These are phyloP conservation scores for Taiozyma onychis DNA, from an alignment of 1,139 yeast species.

Conservation along the genomic window DNA sequence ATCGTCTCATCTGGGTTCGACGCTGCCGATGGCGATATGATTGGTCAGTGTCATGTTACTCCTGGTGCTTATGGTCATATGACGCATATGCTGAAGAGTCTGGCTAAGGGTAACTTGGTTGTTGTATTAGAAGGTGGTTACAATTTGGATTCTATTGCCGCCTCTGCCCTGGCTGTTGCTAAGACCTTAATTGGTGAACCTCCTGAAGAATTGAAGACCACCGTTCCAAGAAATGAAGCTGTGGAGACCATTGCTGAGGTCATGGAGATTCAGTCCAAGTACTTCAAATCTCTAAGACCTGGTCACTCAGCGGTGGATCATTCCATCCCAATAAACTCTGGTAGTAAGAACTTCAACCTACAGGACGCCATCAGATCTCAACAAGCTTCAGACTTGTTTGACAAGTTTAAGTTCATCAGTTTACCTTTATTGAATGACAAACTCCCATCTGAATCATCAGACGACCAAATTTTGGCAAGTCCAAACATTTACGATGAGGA, in stretches of 20 bases:
- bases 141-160: constrained; percentile 84
- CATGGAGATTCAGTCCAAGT: constrained; percentile 70
- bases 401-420: constrained; percentile 52
- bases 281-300: constrained; percentile 84
- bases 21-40: constrained; percentile 97
- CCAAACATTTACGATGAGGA: constrained; percentile 62
- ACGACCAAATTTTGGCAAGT: constrained; percentile 72
- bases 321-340: constrained; percentile 17
- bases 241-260: constrained; percentile 87
- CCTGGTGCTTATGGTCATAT: constrained; percentile 96
- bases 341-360: constrained; percentile 37
- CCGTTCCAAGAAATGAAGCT: constrained; percentile 69
- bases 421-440: constrained; percentile 60
- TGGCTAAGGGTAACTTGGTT: constrained; percentile 84
- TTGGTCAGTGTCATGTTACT: constrained; percentile 96
- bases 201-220: constrained; percentile 64
- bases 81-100: constrained; percentile 85
- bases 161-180: constrained; percentile 88
- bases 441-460: constrained; percentile 38
- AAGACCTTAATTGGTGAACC: constrained; percentile 93
- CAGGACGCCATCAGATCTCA: constrained; percentile 70
- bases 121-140: constrained; percentile 97
- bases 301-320: constrained; percentile 39
- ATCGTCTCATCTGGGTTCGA: constrained; percentile 95
- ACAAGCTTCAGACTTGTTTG: constrained; percentile 56